Evolutionary conservation across 1,284 basidiomycete genomes (phyloP).

Genomic region (Trichosporon coremiiforme): DNA sequence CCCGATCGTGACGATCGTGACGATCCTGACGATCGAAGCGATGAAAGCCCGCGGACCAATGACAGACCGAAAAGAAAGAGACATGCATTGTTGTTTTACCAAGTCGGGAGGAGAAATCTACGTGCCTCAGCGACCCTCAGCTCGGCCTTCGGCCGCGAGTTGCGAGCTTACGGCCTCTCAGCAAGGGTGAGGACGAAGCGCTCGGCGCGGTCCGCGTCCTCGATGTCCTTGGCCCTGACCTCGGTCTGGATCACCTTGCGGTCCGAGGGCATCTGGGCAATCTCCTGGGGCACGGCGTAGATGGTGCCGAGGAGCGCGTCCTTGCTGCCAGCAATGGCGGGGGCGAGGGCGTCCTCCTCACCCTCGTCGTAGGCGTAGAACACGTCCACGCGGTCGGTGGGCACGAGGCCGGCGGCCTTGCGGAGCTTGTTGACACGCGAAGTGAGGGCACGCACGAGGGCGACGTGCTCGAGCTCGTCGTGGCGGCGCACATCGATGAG

Average conservation of each 20-base stretch:
- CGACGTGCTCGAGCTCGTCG: slow-evolving; percentile 82
- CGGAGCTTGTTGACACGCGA: slow-evolving; percentile 94
- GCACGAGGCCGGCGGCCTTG: slow-evolving; percentile 92
- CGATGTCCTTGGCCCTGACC: slow-evolving; percentile 77
- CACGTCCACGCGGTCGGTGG: slow-evolving; percentile 90
- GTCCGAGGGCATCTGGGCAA: slow-evolving; percentile 69
- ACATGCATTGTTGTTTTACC: background rate
- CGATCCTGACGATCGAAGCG: no score
- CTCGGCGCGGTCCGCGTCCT: slow-evolving; percentile 88
- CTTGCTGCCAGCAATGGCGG: slow-evolving; percentile 65
- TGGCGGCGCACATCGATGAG: slow-evolving; percentile 86
- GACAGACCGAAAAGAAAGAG: background rate
- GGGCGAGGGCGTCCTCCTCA: slow-evolving; percentile 66
- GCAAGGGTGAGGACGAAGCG: slow-evolving; percentile 56
- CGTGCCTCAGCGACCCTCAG: background rate
- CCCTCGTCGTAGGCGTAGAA: slow-evolving; percentile 81
- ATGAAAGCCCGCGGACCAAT: no score
- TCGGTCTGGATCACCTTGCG: slow-evolving; percentile 63
- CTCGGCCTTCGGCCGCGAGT: background rate
- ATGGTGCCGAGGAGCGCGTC: slow-evolving; percentile 78
- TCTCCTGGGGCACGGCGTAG: slow-evolving; percentile 69
- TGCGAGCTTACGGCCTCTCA: slow-evolving; percentile 28
- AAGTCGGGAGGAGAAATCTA: background rate
- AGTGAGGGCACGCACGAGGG: slow-evolving; percentile 84
- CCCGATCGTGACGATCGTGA: no score